Percentiles rank a stretch among this genome's conserved stretches.
Conservation (phyloP, 1,284 basidiomycete genomes). For the Pseudozyma sp. region DNA sequence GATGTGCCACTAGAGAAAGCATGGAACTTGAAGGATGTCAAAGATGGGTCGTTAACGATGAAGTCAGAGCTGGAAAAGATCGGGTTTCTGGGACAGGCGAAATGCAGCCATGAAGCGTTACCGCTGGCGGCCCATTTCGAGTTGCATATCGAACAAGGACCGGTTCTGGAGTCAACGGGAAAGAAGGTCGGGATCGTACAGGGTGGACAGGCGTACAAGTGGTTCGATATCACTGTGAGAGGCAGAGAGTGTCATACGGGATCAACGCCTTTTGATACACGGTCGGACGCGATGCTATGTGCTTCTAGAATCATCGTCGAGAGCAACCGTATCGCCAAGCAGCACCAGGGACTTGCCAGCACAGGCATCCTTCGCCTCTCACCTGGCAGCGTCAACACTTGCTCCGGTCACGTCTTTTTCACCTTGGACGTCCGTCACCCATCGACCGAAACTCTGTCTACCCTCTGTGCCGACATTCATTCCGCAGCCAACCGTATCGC, state of each 20-base stretch:
- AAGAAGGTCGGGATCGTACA: conserved; percentile 42
- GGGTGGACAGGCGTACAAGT: conserved; percentile 47
- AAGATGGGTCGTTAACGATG: conserved; percentile 33
- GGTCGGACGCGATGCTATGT: conserved; percentile 47
- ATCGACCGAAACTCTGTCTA: conserved; percentile 20
- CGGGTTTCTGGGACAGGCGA: conserved; percentile 31
- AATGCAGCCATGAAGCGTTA: conserved; percentile 37
- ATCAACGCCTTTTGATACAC: conserved; percentile 40
- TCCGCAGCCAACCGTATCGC: conserved; percentile 24
- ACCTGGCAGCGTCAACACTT: conserved; percentile 46
- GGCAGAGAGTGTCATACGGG: conserved; percentile 45
- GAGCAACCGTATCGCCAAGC: conserved; percentile 43
- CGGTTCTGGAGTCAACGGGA: conserved; percentile 35
- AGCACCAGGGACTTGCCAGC: conserved; percentile 32
- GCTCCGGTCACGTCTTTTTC: conserved; percentile 43
- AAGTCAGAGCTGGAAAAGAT: conserved; percentile 39
- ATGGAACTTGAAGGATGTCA: conserved; percentile 37
- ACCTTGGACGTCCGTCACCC: conserved; percentile 43
- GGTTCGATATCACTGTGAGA: conserved; percentile 42
- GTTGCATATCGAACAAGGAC: conserved; percentile 50
- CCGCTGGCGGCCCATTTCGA: conserved; percentile 48
- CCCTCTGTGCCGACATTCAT: conserved; percentile 31
- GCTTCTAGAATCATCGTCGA: conserved; percentile 43
- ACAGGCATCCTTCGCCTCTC: conserved; percentile 45
- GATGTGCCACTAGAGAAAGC: conserved; percentile 42